Conservation (phyloP, 177 flowering plant species). For the Vitis hybrid region DNA sequence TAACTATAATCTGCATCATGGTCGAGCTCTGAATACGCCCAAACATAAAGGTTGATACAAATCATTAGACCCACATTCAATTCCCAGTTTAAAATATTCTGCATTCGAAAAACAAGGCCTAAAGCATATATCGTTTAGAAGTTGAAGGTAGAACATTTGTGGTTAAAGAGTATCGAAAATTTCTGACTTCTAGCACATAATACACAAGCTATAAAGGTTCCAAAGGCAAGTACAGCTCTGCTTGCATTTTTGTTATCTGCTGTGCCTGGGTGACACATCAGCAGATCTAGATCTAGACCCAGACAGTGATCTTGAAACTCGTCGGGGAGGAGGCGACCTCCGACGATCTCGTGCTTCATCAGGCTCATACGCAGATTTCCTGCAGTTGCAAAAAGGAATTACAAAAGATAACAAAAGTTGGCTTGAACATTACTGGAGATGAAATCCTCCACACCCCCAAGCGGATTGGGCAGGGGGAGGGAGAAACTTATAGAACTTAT, state of each 20-base stretch:
- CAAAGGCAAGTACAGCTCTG: too few relatives aligned
- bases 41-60: too few relatives aligned
- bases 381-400: constrained; percentile 16
- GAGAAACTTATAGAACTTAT: background rate
- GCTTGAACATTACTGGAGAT: background rate
- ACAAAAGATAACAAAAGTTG: background rate
- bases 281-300: constrained; percentile 82
- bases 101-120: too few relatives aligned
- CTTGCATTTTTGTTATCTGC: constrained; percentile 23
- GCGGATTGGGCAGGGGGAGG: background rate
- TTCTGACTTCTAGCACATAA: too few relatives aligned
- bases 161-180: too few relatives aligned
- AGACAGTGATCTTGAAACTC: constrained; percentile 65
- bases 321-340: constrained; percentile 51
- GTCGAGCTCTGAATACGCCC: too few relatives aligned
- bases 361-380: constrained; percentile 41
- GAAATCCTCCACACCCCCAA: background rate
- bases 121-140: too few relatives aligned
- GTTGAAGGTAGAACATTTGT: too few relatives aligned
- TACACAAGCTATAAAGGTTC: too few relatives aligned
- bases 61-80: too few relatives aligned
- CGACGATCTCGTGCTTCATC: constrained; percentile 40
- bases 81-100: too few relatives aligned
- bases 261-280: constrained; percentile 52
- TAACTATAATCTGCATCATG: too few relatives aligned